phyloP scores from a whole-genome alignment of 768 basidiomycete genomes.

The Cystobasidium onofrii region DNA sequence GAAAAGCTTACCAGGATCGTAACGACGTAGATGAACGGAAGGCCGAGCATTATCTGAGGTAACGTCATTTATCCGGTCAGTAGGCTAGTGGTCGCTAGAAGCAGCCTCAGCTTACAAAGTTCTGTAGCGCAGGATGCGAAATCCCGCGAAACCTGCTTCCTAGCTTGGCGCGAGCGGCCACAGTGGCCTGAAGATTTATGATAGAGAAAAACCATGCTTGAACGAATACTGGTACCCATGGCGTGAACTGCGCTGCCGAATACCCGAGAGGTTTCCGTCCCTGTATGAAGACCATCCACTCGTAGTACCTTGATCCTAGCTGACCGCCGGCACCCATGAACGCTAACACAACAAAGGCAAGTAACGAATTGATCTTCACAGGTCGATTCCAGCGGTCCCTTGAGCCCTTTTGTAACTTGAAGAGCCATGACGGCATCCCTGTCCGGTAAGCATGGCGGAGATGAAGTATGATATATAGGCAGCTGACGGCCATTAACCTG shows the following conservation, averaged over 20 bases:
- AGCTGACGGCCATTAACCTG: neutral
- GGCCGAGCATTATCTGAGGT: neutral
- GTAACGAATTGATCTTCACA: neutral
- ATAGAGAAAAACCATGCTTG: constrained; percentile 12
- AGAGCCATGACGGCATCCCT: neutral
- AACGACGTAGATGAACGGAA: neutral
- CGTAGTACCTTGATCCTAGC: neutral
- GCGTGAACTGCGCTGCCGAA: neutral
- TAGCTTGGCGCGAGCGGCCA: neutral
- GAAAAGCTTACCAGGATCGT: neutral
- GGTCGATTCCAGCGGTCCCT: neutral
- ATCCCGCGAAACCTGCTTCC: neutral
- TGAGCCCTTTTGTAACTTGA: neutral
- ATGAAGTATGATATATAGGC: neutral
- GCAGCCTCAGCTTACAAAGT: neutral
- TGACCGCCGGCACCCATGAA: neutral
- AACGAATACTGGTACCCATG: neutral
- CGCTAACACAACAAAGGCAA: neutral
- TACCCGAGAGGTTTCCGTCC: neutral
- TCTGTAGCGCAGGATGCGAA: neutral
- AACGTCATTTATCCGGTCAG: neutral
- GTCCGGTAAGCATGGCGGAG: neutral
- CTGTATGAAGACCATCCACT: neutral
- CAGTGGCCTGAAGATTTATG: constrained; percentile 1
- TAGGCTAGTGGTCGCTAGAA: neutral